phyloP scores from a whole-genome alignment of 148 eudicot species.

The Mesembryanthemum crystallinum region DNA sequence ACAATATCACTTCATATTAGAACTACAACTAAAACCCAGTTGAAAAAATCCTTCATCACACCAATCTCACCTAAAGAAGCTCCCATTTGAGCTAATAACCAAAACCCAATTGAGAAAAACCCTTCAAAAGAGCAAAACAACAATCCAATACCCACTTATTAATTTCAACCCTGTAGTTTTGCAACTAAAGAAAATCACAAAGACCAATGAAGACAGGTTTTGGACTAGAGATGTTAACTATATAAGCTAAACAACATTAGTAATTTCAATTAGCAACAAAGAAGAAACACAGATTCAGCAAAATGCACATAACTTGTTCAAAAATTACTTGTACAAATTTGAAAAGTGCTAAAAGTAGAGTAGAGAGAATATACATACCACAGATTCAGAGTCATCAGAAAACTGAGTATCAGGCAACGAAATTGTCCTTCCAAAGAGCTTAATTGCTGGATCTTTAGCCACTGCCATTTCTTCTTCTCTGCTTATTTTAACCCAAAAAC shows the following conservation, averaged over 20 bases:
- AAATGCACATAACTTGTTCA: not conserved
- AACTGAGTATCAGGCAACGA: conserved; percentile 20
- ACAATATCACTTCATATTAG: not conserved
- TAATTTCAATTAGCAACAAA: not conserved
- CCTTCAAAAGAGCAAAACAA: not conserved
- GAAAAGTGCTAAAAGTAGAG: not conserved
- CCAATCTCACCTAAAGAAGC: not conserved
- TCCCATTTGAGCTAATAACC: not conserved
- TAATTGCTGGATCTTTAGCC: conserved; percentile 34
- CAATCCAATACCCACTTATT: not conserved
- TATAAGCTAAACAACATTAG: not conserved
- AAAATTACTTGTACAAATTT: not conserved
- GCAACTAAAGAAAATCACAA: not conserved
- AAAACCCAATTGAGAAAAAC: not conserved
- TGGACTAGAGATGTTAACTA: not conserved
- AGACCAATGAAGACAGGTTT: not conserved
- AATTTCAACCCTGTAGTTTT: not conserved
- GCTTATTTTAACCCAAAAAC: not conserved
- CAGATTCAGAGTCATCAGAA: conserved; percentile 7
- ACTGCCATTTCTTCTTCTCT: conserved; percentile 21
- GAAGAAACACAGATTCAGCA: not conserved
- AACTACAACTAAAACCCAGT: not conserved
- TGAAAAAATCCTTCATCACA: not conserved
- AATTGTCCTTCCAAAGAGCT: conserved; percentile 35
- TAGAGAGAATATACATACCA: not conserved